phyloP scores from a whole-genome alignment of 1,139 yeast species.

The Lodderomyces metapsilosis region DNA sequence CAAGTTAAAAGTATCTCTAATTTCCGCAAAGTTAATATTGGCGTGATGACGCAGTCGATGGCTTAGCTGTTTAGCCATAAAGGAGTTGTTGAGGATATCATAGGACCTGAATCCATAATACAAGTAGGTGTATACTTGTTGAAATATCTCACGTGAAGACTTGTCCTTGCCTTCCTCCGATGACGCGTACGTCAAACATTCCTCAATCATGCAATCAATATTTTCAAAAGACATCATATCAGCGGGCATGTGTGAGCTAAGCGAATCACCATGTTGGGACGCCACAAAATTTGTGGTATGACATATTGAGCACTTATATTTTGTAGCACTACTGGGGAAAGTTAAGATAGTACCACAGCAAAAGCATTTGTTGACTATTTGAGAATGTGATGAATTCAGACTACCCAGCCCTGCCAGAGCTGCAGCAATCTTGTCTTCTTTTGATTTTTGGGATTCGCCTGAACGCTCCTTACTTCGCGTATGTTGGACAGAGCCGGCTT shows the following conservation, averaged over 20 bases:
- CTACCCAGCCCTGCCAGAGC: neutral
- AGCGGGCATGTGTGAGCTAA: slow-evolving; percentile 4
- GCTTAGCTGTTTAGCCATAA: slow-evolving; percentile 27
- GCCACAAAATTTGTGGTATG: slow-evolving; percentile 45
- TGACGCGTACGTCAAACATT: slow-evolving; percentile 23
- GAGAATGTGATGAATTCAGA: slow-evolving; percentile 3
- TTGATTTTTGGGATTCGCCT: neutral
- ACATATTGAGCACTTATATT: slow-evolving; percentile 59
- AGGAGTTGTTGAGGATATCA: slow-evolving; percentile 48
- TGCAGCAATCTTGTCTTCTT: neutral
- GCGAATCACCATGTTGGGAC: slow-evolving; percentile 1
- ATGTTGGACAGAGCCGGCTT: no score
- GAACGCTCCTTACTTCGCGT: neutral
- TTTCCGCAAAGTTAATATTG: slow-evolving; percentile 46
- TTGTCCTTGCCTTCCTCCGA: slow-evolving; percentile 11
- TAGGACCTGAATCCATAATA: slow-evolving; percentile 40
- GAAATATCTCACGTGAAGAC: slow-evolving; percentile 41
- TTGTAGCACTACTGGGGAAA: slow-evolving; percentile 43
- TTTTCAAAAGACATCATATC: slow-evolving; percentile 24
- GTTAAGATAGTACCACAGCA: slow-evolving; percentile 66
- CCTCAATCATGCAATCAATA: slow-evolving; percentile 28
- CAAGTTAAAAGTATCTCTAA: slow-evolving; percentile 40
- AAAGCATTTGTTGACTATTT: slow-evolving; percentile 27
- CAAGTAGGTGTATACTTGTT: slow-evolving; percentile 49
- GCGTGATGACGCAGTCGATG: slow-evolving; percentile 35